These are phyloP conservation scores for Naematelia encephala DNA, from an alignment of 768 basidiomycete species.

Conservation along the genomic window DNA sequence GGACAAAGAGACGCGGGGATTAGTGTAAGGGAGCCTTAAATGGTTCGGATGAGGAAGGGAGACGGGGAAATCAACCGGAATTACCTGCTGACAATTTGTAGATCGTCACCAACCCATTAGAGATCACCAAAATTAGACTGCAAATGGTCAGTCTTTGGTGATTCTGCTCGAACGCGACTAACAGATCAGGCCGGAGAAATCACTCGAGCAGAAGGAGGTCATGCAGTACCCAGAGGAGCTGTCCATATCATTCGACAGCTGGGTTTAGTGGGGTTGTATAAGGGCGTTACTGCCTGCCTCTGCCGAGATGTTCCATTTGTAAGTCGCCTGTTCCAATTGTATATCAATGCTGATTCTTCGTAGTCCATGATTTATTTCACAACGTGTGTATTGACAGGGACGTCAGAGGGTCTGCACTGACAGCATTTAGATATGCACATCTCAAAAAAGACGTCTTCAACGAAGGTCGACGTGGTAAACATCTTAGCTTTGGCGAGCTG, in stretches of 20 bases:
- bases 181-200: constrained; percentile 65
- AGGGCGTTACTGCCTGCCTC: constrained; percentile 80
- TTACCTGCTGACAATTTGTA: constrained; percentile 49
- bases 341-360: background rate
- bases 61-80: no score
- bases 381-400: constrained; percentile 53
- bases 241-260: constrained; percentile 88
- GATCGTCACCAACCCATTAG: constrained; percentile 95
- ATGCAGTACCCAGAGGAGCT: constrained; percentile 69
- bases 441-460: constrained; percentile 76
- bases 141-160: constrained; percentile 59
- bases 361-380: constrained; percentile 64
- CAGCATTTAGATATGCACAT: constrained; percentile 59
- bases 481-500: constrained; percentile 84
- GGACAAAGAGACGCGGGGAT: background rate
- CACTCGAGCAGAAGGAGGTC: constrained; percentile 74
- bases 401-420: background rate
- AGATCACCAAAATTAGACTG: constrained; percentile 47
- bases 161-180: background rate
- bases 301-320: constrained; percentile 88
- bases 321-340: constrained; percentile 9
- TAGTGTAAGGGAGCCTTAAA: background rate
- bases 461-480: constrained; percentile 93
- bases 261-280: constrained; percentile 88
- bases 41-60: no score